Evolutionary conservation across 2,329 filamentous ascomycete genomes (phyloP).

Genomic region (Chaetomium globosum): DNA sequence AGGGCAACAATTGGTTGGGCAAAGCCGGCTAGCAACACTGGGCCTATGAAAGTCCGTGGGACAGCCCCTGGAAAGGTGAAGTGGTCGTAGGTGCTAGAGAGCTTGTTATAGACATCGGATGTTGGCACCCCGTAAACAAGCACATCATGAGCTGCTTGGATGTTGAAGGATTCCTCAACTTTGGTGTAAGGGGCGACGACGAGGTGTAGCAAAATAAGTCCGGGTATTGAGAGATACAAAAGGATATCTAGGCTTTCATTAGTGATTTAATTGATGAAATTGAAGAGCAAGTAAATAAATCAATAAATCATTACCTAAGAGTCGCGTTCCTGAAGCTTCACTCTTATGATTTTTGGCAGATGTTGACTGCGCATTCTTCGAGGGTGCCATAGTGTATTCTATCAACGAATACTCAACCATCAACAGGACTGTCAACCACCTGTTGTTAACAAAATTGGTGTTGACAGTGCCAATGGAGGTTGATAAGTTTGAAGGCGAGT

Average conservation of each 20-base stretch:
- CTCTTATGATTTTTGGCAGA: background rate
- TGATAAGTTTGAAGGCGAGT: background rate
- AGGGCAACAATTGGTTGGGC: slow-evolving; percentile 66
- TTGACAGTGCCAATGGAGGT: background rate
- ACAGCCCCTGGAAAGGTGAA: slow-evolving; percentile 88
- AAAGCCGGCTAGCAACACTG: slow-evolving; percentile 73
- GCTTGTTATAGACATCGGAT: slow-evolving; percentile 53
- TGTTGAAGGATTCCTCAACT: slow-evolving; percentile 97
- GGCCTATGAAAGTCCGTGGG: slow-evolving; percentile 85
- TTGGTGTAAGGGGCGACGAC: slow-evolving; percentile 84
- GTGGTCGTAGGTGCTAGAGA: slow-evolving; percentile 78
- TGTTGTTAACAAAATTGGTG: background rate
- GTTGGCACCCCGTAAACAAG: slow-evolving; percentile 75
- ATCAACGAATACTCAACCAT: background rate
- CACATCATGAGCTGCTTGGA: slow-evolving; percentile 92
- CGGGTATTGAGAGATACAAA: slow-evolving; percentile 61
- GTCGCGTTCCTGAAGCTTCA: background rate
- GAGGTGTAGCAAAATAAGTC: slow-evolving; percentile 69
- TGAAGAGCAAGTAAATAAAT: background rate
- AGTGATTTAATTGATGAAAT: background rate
- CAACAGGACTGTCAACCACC: background rate
- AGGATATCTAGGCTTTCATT: slow-evolving; percentile 22
- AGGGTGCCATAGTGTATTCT: slow-evolving; percentile 1
- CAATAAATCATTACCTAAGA: slow-evolving; percentile 14
- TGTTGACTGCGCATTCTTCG: background rate